Evolutionary conservation across 495 filamentous ascomycete genomes (phyloP).

Genomic region (Tuber brumale): DNA sequence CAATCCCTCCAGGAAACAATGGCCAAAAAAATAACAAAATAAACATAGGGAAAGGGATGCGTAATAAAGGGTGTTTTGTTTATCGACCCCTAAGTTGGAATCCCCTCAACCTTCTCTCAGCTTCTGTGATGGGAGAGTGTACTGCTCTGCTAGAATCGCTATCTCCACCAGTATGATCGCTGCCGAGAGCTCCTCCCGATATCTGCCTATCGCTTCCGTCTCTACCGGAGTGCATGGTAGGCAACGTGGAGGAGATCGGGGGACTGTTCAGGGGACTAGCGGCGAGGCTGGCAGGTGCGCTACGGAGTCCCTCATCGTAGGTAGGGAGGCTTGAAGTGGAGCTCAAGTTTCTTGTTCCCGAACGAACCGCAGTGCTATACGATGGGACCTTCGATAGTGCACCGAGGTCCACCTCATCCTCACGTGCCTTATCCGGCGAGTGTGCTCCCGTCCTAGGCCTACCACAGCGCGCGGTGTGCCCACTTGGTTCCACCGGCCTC

Average conservation of each 20-base stretch:
- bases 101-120: slow-evolving; percentile 21
- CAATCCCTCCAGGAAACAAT: background rate
- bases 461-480: slow-evolving; percentile 8
- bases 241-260: slow-evolving; percentile 31
- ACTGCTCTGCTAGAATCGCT: slow-evolving; percentile 9
- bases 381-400: slow-evolving; percentile 69
- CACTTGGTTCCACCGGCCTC: slow-evolving; percentile 13
- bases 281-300: slow-evolving; percentile 41
- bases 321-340: slow-evolving; percentile 49
- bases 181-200: slow-evolving; percentile 19
- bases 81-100: slow-evolving; percentile 22
- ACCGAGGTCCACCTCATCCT: slow-evolving; percentile 54
- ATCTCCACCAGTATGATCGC: slow-evolving; percentile 6
- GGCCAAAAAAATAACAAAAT: background rate
- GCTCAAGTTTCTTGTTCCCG: slow-evolving; percentile 49
- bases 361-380: slow-evolving; percentile 67
- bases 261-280: slow-evolving; percentile 37
- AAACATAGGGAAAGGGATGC: background rate
- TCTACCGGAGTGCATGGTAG: slow-evolving; percentile 42
- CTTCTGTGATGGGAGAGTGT: slow-evolving; percentile 5
- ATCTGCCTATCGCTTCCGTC: slow-evolving; percentile 24
- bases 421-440: slow-evolving; percentile 23
- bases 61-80: background rate
- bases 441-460: slow-evolving; percentile 24
- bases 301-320: slow-evolving; percentile 50